Evolutionary conservation across 2,329 filamentous ascomycete species (phyloP).

Genomic region (Fusarium sp.): DNA sequence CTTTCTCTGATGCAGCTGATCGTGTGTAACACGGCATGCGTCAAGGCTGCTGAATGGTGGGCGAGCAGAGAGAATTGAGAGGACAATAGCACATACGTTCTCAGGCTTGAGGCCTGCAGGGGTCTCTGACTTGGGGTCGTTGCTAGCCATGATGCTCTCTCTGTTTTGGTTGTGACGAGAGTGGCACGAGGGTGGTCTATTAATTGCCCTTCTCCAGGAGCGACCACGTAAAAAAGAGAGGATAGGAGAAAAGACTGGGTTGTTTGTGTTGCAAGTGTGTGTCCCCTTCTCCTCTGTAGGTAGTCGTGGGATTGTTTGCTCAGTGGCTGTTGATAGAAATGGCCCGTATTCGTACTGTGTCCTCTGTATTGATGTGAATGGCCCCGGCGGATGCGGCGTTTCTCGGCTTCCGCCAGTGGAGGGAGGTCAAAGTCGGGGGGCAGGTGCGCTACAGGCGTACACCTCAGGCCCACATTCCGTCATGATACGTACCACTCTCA

Average conservation of each 20-base stretch:
- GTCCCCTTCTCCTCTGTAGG: background rate
- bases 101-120: conserved; percentile 48
- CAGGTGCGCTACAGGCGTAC: background rate
- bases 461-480: conserved; percentile 27
- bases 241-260: background rate
- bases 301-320: conserved; percentile 20
- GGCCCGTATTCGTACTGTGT: conserved; percentile 39
- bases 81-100: conserved; percentile 47
- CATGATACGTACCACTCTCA: conserved; percentile 31
- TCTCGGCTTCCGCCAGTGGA: conserved; percentile 30
- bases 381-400: conserved; percentile 34
- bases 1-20: background rate
- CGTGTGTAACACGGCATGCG: conserved; percentile 14
- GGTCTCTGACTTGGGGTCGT: conserved; percentile 50
- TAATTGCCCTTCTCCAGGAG: conserved; percentile 1
- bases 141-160: conserved; percentile 52
- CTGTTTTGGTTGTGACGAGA: background rate
- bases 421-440: background rate
- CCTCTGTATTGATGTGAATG: conserved; percentile 2
- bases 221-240: background rate
- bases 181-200: background rate
- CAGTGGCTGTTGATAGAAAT: conserved; percentile 16
- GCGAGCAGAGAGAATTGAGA: background rate
- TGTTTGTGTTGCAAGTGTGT: conserved; percentile 6
- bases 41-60: background rate